phyloP scores from a whole-genome alignment of 352 stramenopile genomes.

The Aphanomyces stellatus region DNA sequence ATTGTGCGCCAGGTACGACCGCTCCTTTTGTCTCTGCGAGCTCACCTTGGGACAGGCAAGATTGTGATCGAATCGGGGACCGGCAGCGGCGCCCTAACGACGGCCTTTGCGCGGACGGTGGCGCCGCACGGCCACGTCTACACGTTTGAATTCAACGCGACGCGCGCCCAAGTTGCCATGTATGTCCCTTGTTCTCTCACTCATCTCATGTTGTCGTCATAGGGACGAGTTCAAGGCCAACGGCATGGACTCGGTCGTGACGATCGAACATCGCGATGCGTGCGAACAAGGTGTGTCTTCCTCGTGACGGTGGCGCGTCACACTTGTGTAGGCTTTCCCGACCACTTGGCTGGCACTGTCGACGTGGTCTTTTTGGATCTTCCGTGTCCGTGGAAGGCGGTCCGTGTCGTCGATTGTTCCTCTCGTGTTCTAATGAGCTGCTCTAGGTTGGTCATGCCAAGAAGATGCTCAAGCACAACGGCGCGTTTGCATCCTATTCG shows the following conservation, averaged over 20 bases:
- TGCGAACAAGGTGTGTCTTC: conserved; percentile 70
- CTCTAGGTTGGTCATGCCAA: conserved; percentile 64
- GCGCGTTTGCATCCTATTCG: conserved; percentile 94
- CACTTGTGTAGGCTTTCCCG: conserved; percentile 35
- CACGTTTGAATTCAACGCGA: conserved; percentile 98
- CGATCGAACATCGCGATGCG: conserved; percentile 92
- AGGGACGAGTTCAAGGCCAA: conserved; percentile 91
- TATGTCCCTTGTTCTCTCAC: not conserved
- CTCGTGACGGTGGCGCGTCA: not conserved
- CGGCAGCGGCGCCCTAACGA: conserved; percentile 89
- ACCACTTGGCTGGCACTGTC: conserved; percentile 52
- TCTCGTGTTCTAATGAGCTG: not conserved
- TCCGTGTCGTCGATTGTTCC: conserved; percentile 25
- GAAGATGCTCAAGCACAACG: conserved; percentile 88
- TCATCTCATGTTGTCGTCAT: not conserved
- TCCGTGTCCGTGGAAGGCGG: conserved; percentile 94
- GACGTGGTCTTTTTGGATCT: conserved; percentile 98
- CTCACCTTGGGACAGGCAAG: conserved; percentile 21
- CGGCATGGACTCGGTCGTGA: conserved; percentile 85
- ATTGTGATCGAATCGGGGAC: conserved; percentile 89
- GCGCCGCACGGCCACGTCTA: conserved; percentile 87
- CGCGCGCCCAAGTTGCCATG: conserved; percentile 83
- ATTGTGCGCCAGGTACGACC: conserved; percentile 82
- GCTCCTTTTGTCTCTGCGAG: conserved; percentile 34
- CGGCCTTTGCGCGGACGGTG: conserved; percentile 87